These are phyloP conservation scores for Quercus engelmannii DNA, from an alignment of 306 rosid species.

Conservation along the genomic window DNA sequence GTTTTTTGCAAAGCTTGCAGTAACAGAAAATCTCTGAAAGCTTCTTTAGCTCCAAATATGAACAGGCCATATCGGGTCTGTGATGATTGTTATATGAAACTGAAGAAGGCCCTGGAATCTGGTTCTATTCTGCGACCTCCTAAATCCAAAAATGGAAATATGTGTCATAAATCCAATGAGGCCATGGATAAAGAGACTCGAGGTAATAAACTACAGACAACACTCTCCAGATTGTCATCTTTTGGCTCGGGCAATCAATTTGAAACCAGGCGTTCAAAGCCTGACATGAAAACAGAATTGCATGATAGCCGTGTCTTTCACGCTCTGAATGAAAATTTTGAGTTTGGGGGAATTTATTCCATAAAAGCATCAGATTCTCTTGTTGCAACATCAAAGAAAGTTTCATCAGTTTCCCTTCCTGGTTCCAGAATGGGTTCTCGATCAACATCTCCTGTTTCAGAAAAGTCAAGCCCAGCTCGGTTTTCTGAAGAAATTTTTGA, in stretches of 20 bases:
- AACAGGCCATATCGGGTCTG: constrained; percentile 85
- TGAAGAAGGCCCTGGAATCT: constrained; percentile 58
- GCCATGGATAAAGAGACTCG: constrained; percentile 38
- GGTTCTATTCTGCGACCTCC: constrained; percentile 38
- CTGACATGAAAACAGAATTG: constrained; percentile 33
- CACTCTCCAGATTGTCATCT: constrained; percentile 75
- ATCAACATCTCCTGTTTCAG: constrained; percentile 66
- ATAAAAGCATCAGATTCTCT: constrained; percentile 45
- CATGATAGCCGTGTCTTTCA: constrained; percentile 51
- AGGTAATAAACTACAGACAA: constrained; percentile 46
- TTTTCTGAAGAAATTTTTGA: constrained; percentile 58
- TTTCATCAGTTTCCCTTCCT: constrained; percentile 45
- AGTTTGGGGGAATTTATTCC: constrained; percentile 31
- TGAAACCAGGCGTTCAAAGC: constrained; percentile 53
- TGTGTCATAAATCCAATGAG: constrained; percentile 28
- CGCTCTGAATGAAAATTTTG: constrained; percentile 45
- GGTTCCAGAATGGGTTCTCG: constrained; percentile 54
- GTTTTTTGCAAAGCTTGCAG: constrained; percentile 92
- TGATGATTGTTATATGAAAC: constrained; percentile 70
- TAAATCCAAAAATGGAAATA: constrained; percentile 37
- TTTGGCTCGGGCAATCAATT: constrained; percentile 53
- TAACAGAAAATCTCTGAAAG: constrained; percentile 74
- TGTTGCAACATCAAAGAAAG: constrained; percentile 35
- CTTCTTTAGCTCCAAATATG: constrained; percentile 83
- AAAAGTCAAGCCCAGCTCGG: constrained; percentile 52